phyloP scores from a whole-genome alignment of 169 alveolate species.

The Plasmodium ovale region DNA sequence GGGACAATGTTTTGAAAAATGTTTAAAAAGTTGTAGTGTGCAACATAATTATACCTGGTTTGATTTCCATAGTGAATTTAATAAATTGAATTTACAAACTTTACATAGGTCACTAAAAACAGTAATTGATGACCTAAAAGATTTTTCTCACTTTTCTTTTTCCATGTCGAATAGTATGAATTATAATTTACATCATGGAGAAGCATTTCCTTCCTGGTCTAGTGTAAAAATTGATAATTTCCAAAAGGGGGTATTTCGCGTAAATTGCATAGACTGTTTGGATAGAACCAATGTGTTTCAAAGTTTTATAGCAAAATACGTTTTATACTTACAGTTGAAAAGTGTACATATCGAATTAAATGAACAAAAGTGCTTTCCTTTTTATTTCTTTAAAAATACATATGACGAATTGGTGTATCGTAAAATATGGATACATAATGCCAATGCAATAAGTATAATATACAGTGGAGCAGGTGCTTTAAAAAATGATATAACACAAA shows the following conservation, averaged over 20 bases:
- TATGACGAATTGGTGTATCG: constrained; percentile 49
- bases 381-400: constrained; percentile 35
- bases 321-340: constrained; percentile 43
- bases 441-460: constrained; percentile 70
- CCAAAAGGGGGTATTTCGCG: constrained; percentile 96
- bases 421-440: constrained; percentile 63
- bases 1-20: constrained; percentile 64
- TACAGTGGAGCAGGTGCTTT: constrained; percentile 75
- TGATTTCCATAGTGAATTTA: constrained; percentile 73
- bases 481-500: constrained; percentile 70
- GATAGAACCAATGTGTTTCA: constrained; percentile 98
- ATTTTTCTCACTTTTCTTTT: constrained; percentile 60
- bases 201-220: constrained; percentile 20
- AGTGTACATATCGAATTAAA: constrained; percentile 39
- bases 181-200: constrained; percentile 16
- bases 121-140: constrained; percentile 35
- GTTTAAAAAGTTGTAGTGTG: constrained; percentile 37
- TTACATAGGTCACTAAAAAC: constrained; percentile 30
- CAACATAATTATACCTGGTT: constrained; percentile 67
- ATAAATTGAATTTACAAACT: constrained; percentile 35
- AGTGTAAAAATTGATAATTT: constrained; percentile 24
- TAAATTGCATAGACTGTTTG: constrained; percentile 97
- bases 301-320: constrained; percentile 84
- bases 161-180: constrained; percentile 27
- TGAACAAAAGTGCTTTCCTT: constrained; percentile 40